A percentile compares a stretch with the other conserved stretches of the same genome.
Evolutionary conservation across 2,329 filamentous ascomycete genomes (phyloP).

Genomic region (Verticillium alfalfae): DNA sequence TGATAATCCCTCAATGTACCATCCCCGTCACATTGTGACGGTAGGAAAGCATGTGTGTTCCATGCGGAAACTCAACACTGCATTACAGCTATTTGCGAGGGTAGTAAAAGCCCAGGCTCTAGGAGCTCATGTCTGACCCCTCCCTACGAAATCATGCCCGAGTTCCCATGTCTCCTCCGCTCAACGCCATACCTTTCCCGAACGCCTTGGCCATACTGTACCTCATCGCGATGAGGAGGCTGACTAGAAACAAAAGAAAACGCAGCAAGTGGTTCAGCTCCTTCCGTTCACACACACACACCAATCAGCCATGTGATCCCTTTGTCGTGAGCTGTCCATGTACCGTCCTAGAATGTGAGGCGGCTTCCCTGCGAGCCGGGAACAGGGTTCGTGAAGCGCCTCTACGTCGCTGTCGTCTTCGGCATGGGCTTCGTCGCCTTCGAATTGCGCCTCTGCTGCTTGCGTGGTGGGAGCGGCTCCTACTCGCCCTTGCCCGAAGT

Average conservation of each 20-base stretch:
- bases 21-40: neutral
- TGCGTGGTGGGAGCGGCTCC: constrained; percentile 14
- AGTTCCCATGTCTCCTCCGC: neutral
- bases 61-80: neutral
- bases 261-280: neutral
- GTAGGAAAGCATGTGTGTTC: neutral
- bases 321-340: neutral
- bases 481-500: constrained; percentile 56
- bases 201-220: neutral
- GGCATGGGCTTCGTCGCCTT: neutral
- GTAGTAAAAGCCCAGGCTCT: neutral
- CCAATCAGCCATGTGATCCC: neutral
- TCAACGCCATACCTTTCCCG: neutral
- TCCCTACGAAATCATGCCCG: neutral
- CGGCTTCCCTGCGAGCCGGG: neutral
- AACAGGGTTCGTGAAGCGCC: neutral
- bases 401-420: neutral
- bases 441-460: neutral
- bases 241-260: neutral
- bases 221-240: neutral
- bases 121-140: neutral
- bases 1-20: neutral
- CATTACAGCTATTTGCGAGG: neutral
- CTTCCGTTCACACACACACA: neutral
- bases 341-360: neutral